Base-by-base conservation (phyloP, 371 early-diverging fungal genomes). In the Mortierella sp. region DNA sequence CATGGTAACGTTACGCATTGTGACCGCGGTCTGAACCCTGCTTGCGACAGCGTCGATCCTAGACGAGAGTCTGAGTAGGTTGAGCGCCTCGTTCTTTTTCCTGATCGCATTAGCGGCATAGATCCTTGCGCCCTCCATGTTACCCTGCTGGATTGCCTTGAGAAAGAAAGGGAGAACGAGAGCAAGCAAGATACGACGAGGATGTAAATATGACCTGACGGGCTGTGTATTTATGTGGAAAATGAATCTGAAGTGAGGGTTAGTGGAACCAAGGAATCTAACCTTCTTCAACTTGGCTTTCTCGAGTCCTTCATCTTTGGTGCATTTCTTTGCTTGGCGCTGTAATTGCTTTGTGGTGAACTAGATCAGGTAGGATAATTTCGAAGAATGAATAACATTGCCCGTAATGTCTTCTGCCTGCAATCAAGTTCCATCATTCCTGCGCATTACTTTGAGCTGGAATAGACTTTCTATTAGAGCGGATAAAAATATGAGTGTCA, bases 101-200 rank as follows among this genome's bases (percentile, higher is more conserved):
- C 99, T 87, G 67, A 99, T 99, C n/a, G 96, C 97, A 71, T 97
- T 96, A 7, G 93, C 87, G 3, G 97, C 97, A 72, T 96, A 94
- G 64, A 99, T 92, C 68, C 94, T 90, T 14, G 99, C 98, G 1
- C 94, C 94, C 72, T 97, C 99, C 82, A 87, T 89, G 72, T 98
- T 96, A 23, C 94, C 93, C 79, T 93, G 90, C 82, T 95, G 93
- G 53, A 98, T 94, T 17, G 97, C 97, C 92, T 94, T 39, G 0
- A 34, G 27, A 46, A 32, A 47, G 30, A 39, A 43, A 7, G 39
- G 46, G 30, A 37, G 31, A 32, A 24, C 12, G 56, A 63, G 39
- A 12, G 17, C n/a, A n/a, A n/a, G n/a, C n/a, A n/a, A n/a, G n/a
- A n/a, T n/a, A n/a, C n/a, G n/a, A n/a, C n/a, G n/a, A n/a, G n/a